A percentile compares a stretch with the other conserved stretches of the same genome.
Conservation (phyloP, 2,329 filamentous ascomycete species). For the Diaporthe sp. region DNA sequence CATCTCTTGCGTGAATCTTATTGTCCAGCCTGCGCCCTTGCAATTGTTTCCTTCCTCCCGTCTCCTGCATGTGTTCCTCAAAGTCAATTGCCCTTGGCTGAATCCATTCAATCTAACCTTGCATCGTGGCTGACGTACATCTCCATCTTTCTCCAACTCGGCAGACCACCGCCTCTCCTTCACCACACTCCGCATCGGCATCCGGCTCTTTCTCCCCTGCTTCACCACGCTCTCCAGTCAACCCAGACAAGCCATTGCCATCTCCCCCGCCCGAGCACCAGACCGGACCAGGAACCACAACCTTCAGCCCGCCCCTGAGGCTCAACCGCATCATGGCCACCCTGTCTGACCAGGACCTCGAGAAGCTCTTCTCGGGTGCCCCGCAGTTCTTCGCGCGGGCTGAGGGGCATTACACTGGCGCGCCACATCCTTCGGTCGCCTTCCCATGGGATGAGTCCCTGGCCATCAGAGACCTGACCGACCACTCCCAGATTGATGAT, state of each 20-base stretch:
- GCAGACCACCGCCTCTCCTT: conserved; percentile 43
- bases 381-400: conserved; percentile 77
- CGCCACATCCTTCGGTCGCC: conserved; percentile 72
- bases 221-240: conserved; percentile 52
- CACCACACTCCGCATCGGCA: conserved; percentile 48
- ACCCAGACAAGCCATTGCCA: conserved; percentile 70
- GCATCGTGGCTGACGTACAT: conserved; percentile 41
- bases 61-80: conserved; percentile 10
- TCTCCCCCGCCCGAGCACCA: conserved; percentile 58
- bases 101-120: conserved; percentile 12
- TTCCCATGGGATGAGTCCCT: conserved; percentile 77
- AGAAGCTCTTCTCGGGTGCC: conserved; percentile 81
- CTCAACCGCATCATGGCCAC: conserved; percentile 71
- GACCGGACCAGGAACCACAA: not conserved
- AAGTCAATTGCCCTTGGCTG: conserved; percentile 15
- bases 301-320: conserved; percentile 58
- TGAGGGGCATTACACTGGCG: conserved; percentile 69
- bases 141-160: conserved; percentile 39
- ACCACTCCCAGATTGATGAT: conserved; percentile 74
- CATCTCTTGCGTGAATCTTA: conserved; percentile 11
- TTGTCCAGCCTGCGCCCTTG: not conserved
- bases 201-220: conserved; percentile 42
- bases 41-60: not conserved
- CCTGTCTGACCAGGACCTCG: conserved; percentile 70
- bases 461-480: conserved; percentile 72